These are phyloP conservation scores for Stagonosporopsis rhizophila DNA, from an alignment of 2,329 filamentous ascomycete species.

Conservation along the genomic window DNA sequence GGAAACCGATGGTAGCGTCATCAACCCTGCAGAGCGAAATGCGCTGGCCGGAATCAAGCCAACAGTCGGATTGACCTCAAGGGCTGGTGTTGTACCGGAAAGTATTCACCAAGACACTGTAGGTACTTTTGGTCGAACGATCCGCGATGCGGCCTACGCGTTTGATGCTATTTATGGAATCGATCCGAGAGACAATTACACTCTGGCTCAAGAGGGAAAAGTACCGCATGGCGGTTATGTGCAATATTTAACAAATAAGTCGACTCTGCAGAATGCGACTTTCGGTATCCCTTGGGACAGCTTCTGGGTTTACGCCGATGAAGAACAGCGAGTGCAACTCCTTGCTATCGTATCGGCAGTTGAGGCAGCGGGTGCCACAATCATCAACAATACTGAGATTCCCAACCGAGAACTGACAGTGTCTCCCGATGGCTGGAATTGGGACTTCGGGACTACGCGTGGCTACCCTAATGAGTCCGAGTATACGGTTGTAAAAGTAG, in stretches of 20 bases:
- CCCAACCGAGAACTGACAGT: slow-evolving; percentile 68
- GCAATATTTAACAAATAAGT: slow-evolving; percentile 62
- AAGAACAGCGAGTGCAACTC: slow-evolving; percentile 63
- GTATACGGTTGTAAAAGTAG: slow-evolving; percentile 74
- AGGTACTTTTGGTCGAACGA: slow-evolving; percentile 70
- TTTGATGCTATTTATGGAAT: slow-evolving; percentile 73
- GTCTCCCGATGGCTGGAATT: slow-evolving; percentile 74
- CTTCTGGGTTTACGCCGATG: slow-evolving; percentile 70
- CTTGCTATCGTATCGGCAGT: slow-evolving; percentile 60
- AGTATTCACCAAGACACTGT: slow-evolving; percentile 72
- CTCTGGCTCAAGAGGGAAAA: slow-evolving; percentile 61
- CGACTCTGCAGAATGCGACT: slow-evolving; percentile 64
- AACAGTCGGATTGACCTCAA: slow-evolving; percentile 74
- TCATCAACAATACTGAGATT: slow-evolving; percentile 75
- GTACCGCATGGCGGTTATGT: slow-evolving; percentile 65
- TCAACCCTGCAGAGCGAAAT: slow-evolving; percentile 74
- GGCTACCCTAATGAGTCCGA: slow-evolving; percentile 75
- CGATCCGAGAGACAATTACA: slow-evolving; percentile 71
- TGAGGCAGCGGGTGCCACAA: slow-evolving; percentile 66
- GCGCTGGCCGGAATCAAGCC: slow-evolving; percentile 77
- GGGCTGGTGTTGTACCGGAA: slow-evolving; percentile 66
- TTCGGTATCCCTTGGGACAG: slow-evolving; percentile 77
- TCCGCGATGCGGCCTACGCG: slow-evolving; percentile 71
- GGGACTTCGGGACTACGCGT: slow-evolving; percentile 69
- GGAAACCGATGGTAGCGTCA: slow-evolving; percentile 73